Evolutionary conservation across 441 rosid genomes (phyloP).

Genomic region (Adansonia grandidieri): DNA sequence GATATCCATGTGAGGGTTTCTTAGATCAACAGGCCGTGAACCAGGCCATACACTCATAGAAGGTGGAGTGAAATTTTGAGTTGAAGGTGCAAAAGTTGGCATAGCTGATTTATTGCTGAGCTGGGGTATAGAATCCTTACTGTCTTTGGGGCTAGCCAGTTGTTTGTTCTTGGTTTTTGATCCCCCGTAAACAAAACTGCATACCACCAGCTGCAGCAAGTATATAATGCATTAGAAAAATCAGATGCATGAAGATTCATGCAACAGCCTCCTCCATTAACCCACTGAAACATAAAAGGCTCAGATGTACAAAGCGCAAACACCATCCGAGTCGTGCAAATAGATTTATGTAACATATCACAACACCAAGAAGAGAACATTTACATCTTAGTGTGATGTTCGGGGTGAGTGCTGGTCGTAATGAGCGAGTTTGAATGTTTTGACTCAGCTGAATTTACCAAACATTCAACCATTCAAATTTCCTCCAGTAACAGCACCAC

Average conservation of each 20-base stretch:
- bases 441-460: not conserved
- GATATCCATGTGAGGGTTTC: slow-evolving; percentile 74
- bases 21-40: slow-evolving; percentile 61
- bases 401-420: not conserved
- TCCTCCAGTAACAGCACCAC: not conserved
- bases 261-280: not conserved
- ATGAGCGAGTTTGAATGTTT: not conserved
- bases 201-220: slow-evolving; percentile 76
- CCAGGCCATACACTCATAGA: slow-evolving; percentile 62
- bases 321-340: not conserved
- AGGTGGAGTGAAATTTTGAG: slow-evolving; percentile 54
- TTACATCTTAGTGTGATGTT: not conserved
- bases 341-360: not conserved
- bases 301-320: not conserved
- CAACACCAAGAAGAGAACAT: not conserved
- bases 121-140: slow-evolving; percentile 42
- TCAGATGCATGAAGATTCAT: not conserved
- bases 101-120: slow-evolving; percentile 44
- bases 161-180: slow-evolving; percentile 63
- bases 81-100: slow-evolving; percentile 40
- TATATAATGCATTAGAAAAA: slow-evolving; percentile 20
- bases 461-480: not conserved
- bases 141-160: slow-evolving; percentile 49
- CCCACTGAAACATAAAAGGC: not conserved
- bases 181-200: slow-evolving; percentile 84